Evolutionary conservation across 345 rosid genomes (phyloP).

Genomic region (Salix viminalis): DNA sequence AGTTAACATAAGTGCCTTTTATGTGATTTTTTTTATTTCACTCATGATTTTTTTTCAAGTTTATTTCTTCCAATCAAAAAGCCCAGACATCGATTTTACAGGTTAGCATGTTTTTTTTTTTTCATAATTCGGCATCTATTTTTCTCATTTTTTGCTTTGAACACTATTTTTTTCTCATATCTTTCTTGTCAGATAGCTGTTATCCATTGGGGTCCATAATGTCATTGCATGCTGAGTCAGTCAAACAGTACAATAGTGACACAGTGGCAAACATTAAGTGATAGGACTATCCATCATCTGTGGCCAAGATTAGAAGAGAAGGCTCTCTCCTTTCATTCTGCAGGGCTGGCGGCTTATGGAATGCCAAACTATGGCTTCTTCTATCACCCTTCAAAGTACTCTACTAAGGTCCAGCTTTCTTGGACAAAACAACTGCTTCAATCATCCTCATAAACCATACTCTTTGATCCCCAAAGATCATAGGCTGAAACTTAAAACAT

Average conservation of each 20-base stretch:
- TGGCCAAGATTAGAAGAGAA: slow-evolving; percentile 21
- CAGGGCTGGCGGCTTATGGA: neutral
- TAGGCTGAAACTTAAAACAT: slow-evolving; percentile 1
- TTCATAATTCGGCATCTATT: no score
- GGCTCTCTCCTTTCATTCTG: neutral
- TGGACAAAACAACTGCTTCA: slow-evolving; percentile 28
- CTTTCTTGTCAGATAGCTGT: no score
- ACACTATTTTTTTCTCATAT: no score
- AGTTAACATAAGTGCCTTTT: no score
- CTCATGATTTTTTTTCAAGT: no score
- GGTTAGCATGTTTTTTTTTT: no score
- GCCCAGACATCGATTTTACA: no score
- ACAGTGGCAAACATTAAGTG: neutral
- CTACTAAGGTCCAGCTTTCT: slow-evolving; percentile 39
- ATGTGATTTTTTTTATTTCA: no score
- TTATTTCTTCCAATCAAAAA: no score
- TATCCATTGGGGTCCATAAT: neutral
- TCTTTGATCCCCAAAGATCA: slow-evolving; percentile 29
- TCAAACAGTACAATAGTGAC: neutral
- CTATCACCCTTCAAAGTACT: slow-evolving; percentile 43
- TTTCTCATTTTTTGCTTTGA: no score
- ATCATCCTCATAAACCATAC: slow-evolving; percentile 27
- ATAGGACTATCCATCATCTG: slow-evolving; percentile 18
- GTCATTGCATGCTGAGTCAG: neutral
- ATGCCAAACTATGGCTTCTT: slow-evolving; percentile 40